phyloP scores from a whole-genome alignment of 352 stramenopile genomes.

The Aphanomyces invadans region DNA sequence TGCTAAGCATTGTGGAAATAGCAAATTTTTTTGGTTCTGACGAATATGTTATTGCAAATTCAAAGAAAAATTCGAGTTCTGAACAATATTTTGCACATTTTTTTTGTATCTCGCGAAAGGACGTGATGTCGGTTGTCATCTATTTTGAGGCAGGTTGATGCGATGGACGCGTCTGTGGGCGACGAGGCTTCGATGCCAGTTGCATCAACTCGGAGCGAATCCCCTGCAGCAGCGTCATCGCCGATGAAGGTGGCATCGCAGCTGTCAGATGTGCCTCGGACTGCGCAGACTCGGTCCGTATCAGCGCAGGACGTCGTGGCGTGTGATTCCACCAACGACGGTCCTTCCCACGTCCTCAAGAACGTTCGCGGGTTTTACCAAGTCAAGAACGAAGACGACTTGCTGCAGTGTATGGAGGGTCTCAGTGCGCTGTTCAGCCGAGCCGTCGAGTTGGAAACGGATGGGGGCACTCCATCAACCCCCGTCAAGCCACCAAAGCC shows the following conservation, averaged over 20 bases:
- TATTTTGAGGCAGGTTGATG: background rate
- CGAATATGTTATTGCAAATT: too few species aligned
- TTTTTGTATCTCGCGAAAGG: too few species aligned
- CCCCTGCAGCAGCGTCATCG: too few species aligned
- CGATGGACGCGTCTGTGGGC: background rate
- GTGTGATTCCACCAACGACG: background rate
- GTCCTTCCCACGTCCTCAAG: background rate
- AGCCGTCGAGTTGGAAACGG: constrained; percentile 10
- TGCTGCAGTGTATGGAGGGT: constrained; percentile 17
- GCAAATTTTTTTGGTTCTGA: too few species aligned
- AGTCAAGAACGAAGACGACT: constrained; percentile 23
- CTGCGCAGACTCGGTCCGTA: background rate
- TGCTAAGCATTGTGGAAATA: too few species aligned
- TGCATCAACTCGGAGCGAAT: background rate
- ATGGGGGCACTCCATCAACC: background rate
- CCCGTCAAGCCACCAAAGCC: background rate
- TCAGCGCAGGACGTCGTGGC: background rate
- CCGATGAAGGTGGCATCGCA: background rate
- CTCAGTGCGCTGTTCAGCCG: constrained; percentile 20
- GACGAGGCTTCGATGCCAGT: background rate
- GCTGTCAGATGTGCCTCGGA: background rate
- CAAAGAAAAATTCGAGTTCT: too few species aligned
- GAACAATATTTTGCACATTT: too few species aligned
- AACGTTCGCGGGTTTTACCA: constrained; percentile 23
- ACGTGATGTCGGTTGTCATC: background rate